Evolutionary conservation across 2,329 filamentous ascomycete genomes (phyloP), one percentile per base, ranked within the genome.

Genomic region (Saccharata proteae): DNA sequence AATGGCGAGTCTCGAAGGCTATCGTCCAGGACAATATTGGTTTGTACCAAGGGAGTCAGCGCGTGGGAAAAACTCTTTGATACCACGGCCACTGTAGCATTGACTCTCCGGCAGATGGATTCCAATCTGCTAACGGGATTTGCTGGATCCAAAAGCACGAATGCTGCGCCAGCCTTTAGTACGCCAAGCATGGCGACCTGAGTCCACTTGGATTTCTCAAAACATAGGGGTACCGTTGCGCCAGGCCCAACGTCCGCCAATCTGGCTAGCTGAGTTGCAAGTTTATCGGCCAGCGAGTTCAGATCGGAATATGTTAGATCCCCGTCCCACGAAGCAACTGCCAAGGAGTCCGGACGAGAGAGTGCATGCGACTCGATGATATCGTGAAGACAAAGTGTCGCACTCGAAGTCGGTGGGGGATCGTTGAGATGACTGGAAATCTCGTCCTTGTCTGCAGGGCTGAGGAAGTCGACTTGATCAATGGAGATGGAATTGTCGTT

Each of bases 281-380:
- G 49, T 1, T 43, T 13, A 12, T n/a, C 6, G 5, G 30, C 30
- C n/a, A 26, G 30, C n/a, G 22, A 3, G 4, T 67, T 60, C 2
- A 68, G 48, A 27, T 67, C 55, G 20, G 43, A 32, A 37, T 68
- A 69, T 3, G 61, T 65, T 31, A 65, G 54, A 32, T 45, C 43
- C 19, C 65, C 64, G 36, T 69, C 65, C 63, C 63, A 68, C 1
- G 65, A 65, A 33, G 61, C 46, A n/a, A 69, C 54, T 16, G 65
- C 65, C 4, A 54, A 39, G 14, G 52, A 49, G n/a, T 52, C 40
- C 1, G 64, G 62, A 3, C 55, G 49, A 15, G 41, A 36, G 9
- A 36, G 40, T 9, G 58, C 57, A 30, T 55, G 54, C 9, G 58
- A 51, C 7, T 52, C 48, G 33, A 69, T 57, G 34, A 67, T 44